Percentiles rank a stretch among this genome's conserved stretches.
These are phyloP conservation scores for Nakaseomyces bracarensis DNA, from an alignment of 1,139 yeast species.

Conservation along the genomic window DNA sequence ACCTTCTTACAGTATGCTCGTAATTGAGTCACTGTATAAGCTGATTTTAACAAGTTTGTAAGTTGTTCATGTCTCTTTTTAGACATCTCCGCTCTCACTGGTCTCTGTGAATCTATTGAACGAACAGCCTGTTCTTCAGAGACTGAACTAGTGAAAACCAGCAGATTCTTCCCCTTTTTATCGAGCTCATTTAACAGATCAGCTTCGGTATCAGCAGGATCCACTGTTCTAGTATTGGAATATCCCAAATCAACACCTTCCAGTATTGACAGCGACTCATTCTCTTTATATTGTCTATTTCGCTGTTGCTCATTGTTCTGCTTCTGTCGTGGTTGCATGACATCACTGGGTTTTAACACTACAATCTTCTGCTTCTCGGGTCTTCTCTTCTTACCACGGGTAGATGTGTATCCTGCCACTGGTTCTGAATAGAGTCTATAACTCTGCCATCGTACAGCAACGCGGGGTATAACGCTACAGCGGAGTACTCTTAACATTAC, in stretches of 20 bases:
- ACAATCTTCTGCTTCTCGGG: slow-evolving; percentile 25
- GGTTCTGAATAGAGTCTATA: not conserved
- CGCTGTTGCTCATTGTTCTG: slow-evolving; percentile 7
- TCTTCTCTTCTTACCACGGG: slow-evolving; percentile 23
- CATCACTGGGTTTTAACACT: slow-evolving; percentile 24
- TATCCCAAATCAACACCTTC: slow-evolving; percentile 26
- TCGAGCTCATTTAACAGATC: not conserved
- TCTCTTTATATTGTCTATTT: slow-evolving; percentile 11
- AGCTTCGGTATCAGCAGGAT: not conserved
- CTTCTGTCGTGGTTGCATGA: slow-evolving; percentile 17
- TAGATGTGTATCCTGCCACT: not conserved
- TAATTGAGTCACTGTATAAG: slow-evolving; percentile 31
- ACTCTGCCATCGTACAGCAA: not conserved
- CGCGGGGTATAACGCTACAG: too few relatives aligned
- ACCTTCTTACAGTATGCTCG: slow-evolving; percentile 21
- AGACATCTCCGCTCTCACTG: slow-evolving; percentile 24
- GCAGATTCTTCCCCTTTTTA: slow-evolving; percentile 12
- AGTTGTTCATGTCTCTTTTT: slow-evolving; percentile 27
- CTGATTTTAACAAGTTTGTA: slow-evolving; percentile 19
- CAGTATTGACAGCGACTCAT: slow-evolving; percentile 17
- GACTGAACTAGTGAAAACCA: slow-evolving; percentile 21
- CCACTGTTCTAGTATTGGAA: not conserved
- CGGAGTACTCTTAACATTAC: too few relatives aligned
- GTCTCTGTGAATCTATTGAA: slow-evolving; percentile 30
- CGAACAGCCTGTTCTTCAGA: slow-evolving; percentile 28